A percentile compares a stretch with the other conserved stretches of the same genome.
These are phyloP conservation scores for Fusarium sp. DNA, from an alignment of 2,329 filamentous ascomycete species.

Conservation along the genomic window DNA sequence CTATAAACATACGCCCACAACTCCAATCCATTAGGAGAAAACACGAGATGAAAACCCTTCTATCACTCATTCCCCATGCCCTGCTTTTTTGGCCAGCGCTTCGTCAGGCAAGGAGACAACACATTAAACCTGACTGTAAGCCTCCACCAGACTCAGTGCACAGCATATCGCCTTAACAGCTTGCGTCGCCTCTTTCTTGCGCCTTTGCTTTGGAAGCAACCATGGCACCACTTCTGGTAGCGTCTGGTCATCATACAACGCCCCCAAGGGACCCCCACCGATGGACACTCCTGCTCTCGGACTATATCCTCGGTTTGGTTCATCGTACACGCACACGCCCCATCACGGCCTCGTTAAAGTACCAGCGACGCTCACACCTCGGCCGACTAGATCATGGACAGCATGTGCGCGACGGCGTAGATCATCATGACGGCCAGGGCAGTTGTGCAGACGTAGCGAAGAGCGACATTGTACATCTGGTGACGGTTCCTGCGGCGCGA, in stretches of 20 bases:
- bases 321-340: neutral
- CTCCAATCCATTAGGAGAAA: neutral
- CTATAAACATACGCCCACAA: neutral
- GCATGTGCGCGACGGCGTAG: conserved; percentile 10
- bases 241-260: neutral
- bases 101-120: neutral
- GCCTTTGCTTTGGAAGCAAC: neutral
- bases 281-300: neutral
- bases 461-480: conserved; percentile 50
- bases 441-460: conserved; percentile 41
- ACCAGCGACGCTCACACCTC: neutral
- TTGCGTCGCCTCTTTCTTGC: neutral
- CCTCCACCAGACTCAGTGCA: neutral
- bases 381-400: conserved; percentile 12
- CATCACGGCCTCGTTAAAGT: neutral
- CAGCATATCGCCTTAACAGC: neutral
- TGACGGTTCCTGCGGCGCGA: conserved; percentile 49
- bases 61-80: neutral
- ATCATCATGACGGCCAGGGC: conserved; percentile 21
- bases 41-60: neutral
- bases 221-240: neutral
- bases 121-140: neutral
- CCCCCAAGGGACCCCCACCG: neutral
- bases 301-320: neutral
- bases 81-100: neutral